Conservation (phyloP, 1,139 yeast genomes). For the Suhomyces yuchorum region DNA sequence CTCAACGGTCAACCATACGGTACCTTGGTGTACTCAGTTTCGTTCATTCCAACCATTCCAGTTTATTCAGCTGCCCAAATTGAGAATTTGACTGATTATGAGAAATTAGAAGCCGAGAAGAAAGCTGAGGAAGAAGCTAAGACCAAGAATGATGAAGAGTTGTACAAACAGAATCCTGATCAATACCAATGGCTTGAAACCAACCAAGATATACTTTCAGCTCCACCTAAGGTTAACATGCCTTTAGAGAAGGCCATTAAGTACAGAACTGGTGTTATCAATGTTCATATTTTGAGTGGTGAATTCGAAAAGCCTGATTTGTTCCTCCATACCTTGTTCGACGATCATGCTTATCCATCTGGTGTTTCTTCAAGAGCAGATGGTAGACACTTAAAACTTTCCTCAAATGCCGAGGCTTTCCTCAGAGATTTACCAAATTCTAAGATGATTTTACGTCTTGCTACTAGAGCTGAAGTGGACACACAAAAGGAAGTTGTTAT, state of each 20-base stretch:
- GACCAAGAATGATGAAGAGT: conserved; percentile 44
- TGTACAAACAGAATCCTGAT: conserved; percentile 58
- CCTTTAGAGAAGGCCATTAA: conserved; percentile 54
- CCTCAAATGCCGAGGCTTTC: conserved; percentile 58
- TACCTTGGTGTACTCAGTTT: conserved; percentile 53
- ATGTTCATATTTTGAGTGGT: conserved; percentile 55
- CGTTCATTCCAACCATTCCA: conserved; percentile 65
- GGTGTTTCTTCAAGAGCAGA: conserved; percentile 51
- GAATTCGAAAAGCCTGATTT: conserved; percentile 48
- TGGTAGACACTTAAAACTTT: conserved; percentile 39
- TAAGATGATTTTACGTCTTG: conserved; percentile 53
- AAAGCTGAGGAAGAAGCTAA: conserved; percentile 40
- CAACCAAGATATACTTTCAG: conserved; percentile 47
- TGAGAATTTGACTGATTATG: conserved; percentile 38
- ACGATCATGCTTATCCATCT: conserved; percentile 63
- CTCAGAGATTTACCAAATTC: conserved; percentile 72
- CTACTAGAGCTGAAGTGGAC: conserved; percentile 52
- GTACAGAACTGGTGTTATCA: conserved; percentile 63
- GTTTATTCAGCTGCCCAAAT: conserved; percentile 61
- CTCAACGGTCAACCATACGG: conserved; percentile 52
- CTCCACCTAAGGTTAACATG: conserved; percentile 49
- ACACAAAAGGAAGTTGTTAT: conserved; percentile 50
- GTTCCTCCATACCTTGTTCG: conserved; percentile 61
- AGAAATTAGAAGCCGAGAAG: conserved; percentile 28
- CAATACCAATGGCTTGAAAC: conserved; percentile 67